Base-by-base conservation (phyloP, 768 basidiomycete genomes). In the Panaeolus cyanescens region DNA sequence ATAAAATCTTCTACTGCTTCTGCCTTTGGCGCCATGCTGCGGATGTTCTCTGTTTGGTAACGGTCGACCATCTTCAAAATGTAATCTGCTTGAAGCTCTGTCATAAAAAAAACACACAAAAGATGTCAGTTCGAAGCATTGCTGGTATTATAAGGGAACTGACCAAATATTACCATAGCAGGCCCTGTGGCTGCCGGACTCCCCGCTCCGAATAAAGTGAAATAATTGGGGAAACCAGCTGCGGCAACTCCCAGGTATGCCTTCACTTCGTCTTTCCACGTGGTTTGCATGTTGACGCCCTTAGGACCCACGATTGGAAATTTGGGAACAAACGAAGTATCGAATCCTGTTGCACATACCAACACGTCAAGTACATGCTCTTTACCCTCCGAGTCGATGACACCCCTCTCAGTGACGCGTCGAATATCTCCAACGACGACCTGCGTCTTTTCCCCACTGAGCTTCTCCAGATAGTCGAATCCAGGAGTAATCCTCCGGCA, bases 21-120 rank as follows among this genome's bases (percentile, higher is more conserved):
- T 5, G 55, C 32, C 56, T 75, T 77, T 1, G 75, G 75, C n/a
- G 66, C 62, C 61, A 77, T 65, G 62, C 73, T 75, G 50, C 71
- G 72, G 45, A 76, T 74, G 60, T 74, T 75, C 58, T 77, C 76
- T 2, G 75, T 74, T 59, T 75, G 74, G 67, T 69, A 75, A 28
- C 73, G 71, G 37, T 72, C 69, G 12, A 72, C 68, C 42, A 76
- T 61, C 60, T 74, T 75, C 9, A 76, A 67, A 22, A 72, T 70
- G 42, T 76, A 76, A 56, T 75, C 74, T 12, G 68, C 55, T 59
- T 76, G 74, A 9, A 70, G 68, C 66, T 77, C 76, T 74, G 7
- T 22, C 5, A 22, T 5, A 7, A 22, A 39, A 19, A 3, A n/a
- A n/a, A 62, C 20, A 37, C 12, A 33, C 19, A 32, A 28, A 2